Percentiles rank a stretch among this genome's conserved stretches.
Conservation (phyloP, 2,329 filamentous ascomycete species). For the Beauveria scarabaeidicola region DNA sequence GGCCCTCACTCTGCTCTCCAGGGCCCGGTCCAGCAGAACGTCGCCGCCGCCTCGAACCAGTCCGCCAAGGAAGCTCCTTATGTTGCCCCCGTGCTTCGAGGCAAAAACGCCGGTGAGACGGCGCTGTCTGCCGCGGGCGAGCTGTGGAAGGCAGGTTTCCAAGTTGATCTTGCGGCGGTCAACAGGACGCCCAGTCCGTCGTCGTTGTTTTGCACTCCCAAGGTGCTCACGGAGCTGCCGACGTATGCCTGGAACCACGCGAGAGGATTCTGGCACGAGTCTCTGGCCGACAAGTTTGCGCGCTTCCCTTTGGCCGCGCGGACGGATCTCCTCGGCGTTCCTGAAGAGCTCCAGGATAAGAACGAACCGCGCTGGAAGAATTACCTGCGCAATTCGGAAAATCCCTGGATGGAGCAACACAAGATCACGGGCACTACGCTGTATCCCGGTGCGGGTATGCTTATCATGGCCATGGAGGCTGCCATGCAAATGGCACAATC, state of each 20-base stretch:
- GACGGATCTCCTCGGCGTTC: constrained; percentile 32
- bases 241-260: constrained; percentile 19
- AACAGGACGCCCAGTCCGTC: constrained; percentile 21
- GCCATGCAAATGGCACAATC: constrained; percentile 7
- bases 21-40: constrained; percentile 16
- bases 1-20: constrained; percentile 19
- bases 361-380: constrained; percentile 21
- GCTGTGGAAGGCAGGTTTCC: constrained; percentile 25
- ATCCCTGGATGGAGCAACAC: constrained; percentile 33
- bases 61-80: background rate
- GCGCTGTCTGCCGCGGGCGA: constrained; percentile 18
- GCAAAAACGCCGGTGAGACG: constrained; percentile 18
- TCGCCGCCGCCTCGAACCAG: constrained; percentile 18
- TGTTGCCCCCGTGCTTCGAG: background rate
- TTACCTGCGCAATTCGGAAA: constrained; percentile 17
- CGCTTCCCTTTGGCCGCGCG: constrained; percentile 22
- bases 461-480: constrained; percentile 26
- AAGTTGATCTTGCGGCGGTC: constrained; percentile 33
- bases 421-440: constrained; percentile 24
- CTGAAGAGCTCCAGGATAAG: constrained; percentile 14
- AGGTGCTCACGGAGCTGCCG: background rate
- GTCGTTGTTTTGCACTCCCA: background rate
- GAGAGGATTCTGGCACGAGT: constrained; percentile 27
- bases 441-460: constrained; percentile 29
- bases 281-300: constrained; percentile 20